Percentiles rank a stretch among this genome's conserved stretches.
Evolutionary conservation across 805 yeast species (phyloP).

Genomic region (Priceomyces melissophilus): DNA sequence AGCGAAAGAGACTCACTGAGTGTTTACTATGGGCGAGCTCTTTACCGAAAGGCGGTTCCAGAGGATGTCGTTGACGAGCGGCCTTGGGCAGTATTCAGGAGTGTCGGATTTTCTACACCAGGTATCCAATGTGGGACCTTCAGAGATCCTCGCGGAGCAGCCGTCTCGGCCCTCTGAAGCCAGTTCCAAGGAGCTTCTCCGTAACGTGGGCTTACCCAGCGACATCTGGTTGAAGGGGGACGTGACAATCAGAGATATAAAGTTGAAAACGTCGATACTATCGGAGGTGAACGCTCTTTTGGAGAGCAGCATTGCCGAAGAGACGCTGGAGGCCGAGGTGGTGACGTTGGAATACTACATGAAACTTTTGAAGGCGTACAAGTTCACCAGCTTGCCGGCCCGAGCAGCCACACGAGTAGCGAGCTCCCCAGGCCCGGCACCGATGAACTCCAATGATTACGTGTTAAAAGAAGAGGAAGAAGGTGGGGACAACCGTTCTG

Average conservation of each 20-base stretch:
- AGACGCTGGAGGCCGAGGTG: slow-evolving; percentile 17
- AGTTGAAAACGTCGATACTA: slow-evolving; percentile 29
- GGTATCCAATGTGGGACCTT: slow-evolving; percentile 20
- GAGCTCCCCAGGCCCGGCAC: too few species aligned
- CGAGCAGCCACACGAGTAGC: slow-evolving; percentile 11
- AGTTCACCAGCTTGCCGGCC: slow-evolving; percentile 21
- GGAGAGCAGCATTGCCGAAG: slow-evolving; percentile 13
- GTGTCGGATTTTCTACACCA: slow-evolving; percentile 23
- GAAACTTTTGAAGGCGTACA: slow-evolving; percentile 30
- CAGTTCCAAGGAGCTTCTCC: slow-evolving; percentile 23
- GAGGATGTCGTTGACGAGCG: slow-evolving; percentile 6
- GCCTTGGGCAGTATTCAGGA: slow-evolving; percentile 20
- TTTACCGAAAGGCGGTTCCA: not conserved
- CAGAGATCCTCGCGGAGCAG: slow-evolving; percentile 1
- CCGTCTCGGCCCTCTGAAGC: not conserved
- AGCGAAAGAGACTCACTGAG: too few species aligned
- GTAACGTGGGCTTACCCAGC: slow-evolving; percentile 30
- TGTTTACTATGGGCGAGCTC: too few species aligned
- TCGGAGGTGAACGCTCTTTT: slow-evolving; percentile 31
- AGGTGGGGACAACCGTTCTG: slow-evolving; percentile 10
- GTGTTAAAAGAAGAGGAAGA: slow-evolving; percentile 6
- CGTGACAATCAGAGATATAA: slow-evolving; percentile 26
- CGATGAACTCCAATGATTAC: not conserved
- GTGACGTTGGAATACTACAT: slow-evolving; percentile 26
- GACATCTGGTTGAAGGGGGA: slow-evolving; percentile 37